These are phyloP conservation scores for Saturnispora bothae DNA, from an alignment of 805 yeast genomes.

Conservation along the genomic window DNA sequence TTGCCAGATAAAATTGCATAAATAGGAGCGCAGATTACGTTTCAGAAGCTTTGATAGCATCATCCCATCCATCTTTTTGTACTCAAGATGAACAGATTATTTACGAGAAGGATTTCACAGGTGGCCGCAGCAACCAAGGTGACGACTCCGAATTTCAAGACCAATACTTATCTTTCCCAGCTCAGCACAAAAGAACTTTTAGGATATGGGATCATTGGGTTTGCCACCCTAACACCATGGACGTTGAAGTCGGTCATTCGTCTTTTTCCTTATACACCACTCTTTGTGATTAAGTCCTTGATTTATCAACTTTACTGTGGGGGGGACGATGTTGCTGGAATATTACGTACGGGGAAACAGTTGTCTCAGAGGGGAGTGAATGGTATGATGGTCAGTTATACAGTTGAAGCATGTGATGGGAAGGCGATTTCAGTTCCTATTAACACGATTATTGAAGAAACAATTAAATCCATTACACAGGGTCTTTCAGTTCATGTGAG, in stretches of 20 bases:
- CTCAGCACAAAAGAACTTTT: slow-evolving; percentile 45
- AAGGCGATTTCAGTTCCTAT: slow-evolving; percentile 37
- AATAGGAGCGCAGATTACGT: too few species aligned
- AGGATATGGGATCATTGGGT: slow-evolving; percentile 58
- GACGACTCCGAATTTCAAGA: background rate
- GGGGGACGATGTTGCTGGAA: slow-evolving; percentile 68
- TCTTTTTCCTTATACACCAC: slow-evolving; percentile 66
- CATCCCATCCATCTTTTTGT: too few species aligned
- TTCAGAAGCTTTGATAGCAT: too few species aligned
- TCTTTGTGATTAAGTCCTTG: slow-evolving; percentile 54
- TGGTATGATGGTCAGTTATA: slow-evolving; percentile 91
- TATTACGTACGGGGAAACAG: slow-evolving; percentile 56
- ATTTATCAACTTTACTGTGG: slow-evolving; percentile 86
- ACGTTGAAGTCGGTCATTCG: slow-evolving; percentile 51
- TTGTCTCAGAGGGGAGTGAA: slow-evolving; percentile 67
- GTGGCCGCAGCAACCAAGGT: background rate
- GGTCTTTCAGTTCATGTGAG: slow-evolving; percentile 66
- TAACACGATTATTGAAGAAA: slow-evolving; percentile 51
- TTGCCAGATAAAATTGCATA: background rate
- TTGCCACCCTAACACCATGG: slow-evolving; percentile 56
- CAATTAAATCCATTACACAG: slow-evolving; percentile 54
- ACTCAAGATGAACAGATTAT: too few species aligned
- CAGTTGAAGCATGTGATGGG: slow-evolving; percentile 90
- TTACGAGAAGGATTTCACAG: too few species aligned
- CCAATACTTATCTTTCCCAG: slow-evolving; percentile 36